phyloP scores from a whole-genome alignment of 1,284 basidiomycete genomes.

The Pyrrhoderma noxium region DNA sequence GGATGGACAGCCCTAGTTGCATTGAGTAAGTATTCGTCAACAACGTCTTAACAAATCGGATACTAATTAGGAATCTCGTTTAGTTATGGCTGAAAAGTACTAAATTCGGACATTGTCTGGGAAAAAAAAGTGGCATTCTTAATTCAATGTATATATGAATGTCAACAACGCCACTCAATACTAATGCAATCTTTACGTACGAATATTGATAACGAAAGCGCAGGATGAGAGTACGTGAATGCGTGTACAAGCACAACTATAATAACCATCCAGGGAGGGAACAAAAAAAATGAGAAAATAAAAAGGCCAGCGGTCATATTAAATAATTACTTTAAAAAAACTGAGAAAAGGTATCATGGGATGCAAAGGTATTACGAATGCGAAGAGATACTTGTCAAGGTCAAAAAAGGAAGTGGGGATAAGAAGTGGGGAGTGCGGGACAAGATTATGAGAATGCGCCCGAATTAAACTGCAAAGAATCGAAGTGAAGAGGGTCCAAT shows the following conservation, averaged over 20 bases:
- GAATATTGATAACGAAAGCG: too few species aligned
- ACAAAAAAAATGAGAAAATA: background rate
- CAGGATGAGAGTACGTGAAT: too few species aligned
- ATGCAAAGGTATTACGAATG: slow-evolving; percentile 1
- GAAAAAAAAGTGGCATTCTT: too few species aligned
- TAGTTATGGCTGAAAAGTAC: slow-evolving; percentile 55
- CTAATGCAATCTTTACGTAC: too few species aligned
- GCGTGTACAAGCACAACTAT: background rate
- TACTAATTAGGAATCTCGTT: background rate
- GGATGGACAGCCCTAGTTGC: slow-evolving; percentile 88
- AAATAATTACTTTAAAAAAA: too few species aligned
- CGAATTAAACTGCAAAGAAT: slow-evolving; percentile 16
- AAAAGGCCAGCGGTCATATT: background rate
- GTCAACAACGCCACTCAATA: too few species aligned
- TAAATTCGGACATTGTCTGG: slow-evolving; percentile 21
- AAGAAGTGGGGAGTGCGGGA: too few species aligned
- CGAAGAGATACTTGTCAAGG: too few species aligned
- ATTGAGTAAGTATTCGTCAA: slow-evolving; percentile 47
- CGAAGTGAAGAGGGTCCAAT: slow-evolving; percentile 14
- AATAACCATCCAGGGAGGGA: background rate
- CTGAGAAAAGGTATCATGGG: slow-evolving; percentile 1
- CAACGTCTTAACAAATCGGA: background rate
- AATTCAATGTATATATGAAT: too few species aligned
- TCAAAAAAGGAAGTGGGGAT: too few species aligned
- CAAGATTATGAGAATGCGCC: slow-evolving; percentile 15